These are phyloP conservation scores for Gossypium schwendimanii DNA, from an alignment of 441 rosid genomes.

Conservation along the genomic window DNA sequence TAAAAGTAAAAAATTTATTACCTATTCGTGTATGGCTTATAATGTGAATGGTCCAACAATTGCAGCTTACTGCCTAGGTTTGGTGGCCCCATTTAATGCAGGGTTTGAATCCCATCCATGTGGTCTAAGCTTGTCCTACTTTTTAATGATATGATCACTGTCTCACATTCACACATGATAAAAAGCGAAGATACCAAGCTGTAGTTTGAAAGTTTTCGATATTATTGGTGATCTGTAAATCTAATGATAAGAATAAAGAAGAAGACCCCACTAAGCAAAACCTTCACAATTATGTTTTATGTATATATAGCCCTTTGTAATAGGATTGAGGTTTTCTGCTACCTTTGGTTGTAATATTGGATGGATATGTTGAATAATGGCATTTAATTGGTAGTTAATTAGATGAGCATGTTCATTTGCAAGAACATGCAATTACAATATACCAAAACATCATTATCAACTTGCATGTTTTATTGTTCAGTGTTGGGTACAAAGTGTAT, in stretches of 20 bases:
- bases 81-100: constrained; percentile 1
- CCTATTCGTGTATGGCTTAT: too few species aligned
- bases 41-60: neutral
- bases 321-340: neutral
- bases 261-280: neutral
- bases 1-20: too few species aligned
- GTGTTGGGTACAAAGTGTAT: neutral
- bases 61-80: neutral
- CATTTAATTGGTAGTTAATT: neutral
- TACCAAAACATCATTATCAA: neutral
- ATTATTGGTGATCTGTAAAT: neutral
- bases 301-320: neutral
- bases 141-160: neutral
- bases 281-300: neutral
- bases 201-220: neutral
- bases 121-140: neutral
- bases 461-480: constrained; percentile 4
- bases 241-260: neutral
- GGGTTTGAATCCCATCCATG: neutral
- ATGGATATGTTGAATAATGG: constrained; percentile 1
- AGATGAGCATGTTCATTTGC: neutral
- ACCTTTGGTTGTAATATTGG: neutral
- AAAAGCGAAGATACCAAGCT: neutral
- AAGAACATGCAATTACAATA: neutral
- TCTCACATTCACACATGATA: neutral